Base-by-base conservation (phyloP, 768 basidiomycete genomes). In the Termitomyces sp. region DNA sequence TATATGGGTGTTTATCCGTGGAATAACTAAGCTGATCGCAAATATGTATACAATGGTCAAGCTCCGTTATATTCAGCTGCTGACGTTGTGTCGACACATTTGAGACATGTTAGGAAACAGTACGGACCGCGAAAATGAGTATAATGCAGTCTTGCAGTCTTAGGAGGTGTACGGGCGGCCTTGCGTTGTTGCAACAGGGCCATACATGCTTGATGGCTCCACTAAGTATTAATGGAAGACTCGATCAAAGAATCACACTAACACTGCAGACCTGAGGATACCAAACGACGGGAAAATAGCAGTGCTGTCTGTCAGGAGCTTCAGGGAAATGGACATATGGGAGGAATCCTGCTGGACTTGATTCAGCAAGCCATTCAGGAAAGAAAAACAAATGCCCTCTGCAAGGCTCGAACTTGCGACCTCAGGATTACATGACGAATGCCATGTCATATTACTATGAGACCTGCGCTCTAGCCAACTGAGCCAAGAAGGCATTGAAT, bases 361-460 rank as follows among this genome's bases (percentile, higher is more conserved):
- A n/a, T n/a, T n/a, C n/a, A n/a, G n/a, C n/a, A n/a, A n/a, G n/a
- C n/a, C n/a, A n/a, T n/a, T n/a, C n/a, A n/a, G n/a, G n/a, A n/a
- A n/a, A 3, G 0, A 31, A 31, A 53, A 55, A 16, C 2, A 29
- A 16, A 34, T 34, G 79, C 78, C 72, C 79, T 72, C 73, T 78
- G 76, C 74, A 77, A 79, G 80, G 74, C 68, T 81, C 79, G 80
- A 81, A 81, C 80, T 79, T 78, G 76, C 77, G 80, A 79, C 79
- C 77, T 81, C 77, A 76, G 77, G 80, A 80, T 80, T 78, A 39
- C 73, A 64, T 59, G 58, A 41, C 32, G 0, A 36, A 6, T 5
- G 16, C 46, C 59, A 55, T 56, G 53, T 67, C 67, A 67, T 64
- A 66, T 53, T 55, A 9, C 49, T 69, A 69, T 69, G 68, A 69